Conservation (phyloP, 2,329 filamentous ascomycete species). For the Moelleriella libera region DNA sequence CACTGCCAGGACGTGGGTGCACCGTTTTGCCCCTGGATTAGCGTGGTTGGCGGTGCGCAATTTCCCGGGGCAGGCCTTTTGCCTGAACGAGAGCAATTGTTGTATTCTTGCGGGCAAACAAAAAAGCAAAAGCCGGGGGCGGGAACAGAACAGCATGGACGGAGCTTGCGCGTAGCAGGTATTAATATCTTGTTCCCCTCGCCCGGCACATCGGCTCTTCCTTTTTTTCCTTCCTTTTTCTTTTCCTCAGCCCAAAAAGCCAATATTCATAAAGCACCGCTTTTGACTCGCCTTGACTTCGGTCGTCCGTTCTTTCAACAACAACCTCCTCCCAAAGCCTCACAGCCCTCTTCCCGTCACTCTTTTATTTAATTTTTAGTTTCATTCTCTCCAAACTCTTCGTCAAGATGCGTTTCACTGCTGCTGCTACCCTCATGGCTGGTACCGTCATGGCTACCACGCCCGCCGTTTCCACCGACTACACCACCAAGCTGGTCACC, state of each 20-base stretch:
- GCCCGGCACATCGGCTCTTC: conserved; percentile 8
- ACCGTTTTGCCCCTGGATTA: conserved; percentile 6
- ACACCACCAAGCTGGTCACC: conserved; percentile 43
- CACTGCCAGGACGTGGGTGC: not conserved
- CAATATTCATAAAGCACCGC: not conserved
- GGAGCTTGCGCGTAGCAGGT: conserved; percentile 7
- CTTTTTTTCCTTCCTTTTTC: conserved; percentile 1
- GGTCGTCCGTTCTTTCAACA: conserved; percentile 42
- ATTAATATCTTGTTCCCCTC: conserved; percentile 32
- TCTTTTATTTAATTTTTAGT: conserved; percentile 16
- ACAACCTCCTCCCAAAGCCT: conserved; percentile 12
- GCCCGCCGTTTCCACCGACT: conserved; percentile 32
- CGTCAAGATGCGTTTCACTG: conserved; percentile 50
- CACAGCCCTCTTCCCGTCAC: conserved; percentile 15
- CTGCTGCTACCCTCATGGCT: conserved; percentile 25
- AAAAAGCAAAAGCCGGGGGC: not conserved
- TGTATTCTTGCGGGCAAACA: not conserved
- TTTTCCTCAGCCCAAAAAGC: not conserved
- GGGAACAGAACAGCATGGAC: not conserved
- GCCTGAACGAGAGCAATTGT: not conserved
- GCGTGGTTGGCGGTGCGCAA: conserved; percentile 5
- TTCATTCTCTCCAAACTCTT: conserved; percentile 11
- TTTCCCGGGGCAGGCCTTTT: conserved; percentile 9
- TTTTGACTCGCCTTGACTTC: conserved; percentile 26
- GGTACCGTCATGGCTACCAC: conserved; percentile 11